Conservation (phyloP, 2,329 filamentous ascomycete species). For the Fusarium falciforme region DNA sequence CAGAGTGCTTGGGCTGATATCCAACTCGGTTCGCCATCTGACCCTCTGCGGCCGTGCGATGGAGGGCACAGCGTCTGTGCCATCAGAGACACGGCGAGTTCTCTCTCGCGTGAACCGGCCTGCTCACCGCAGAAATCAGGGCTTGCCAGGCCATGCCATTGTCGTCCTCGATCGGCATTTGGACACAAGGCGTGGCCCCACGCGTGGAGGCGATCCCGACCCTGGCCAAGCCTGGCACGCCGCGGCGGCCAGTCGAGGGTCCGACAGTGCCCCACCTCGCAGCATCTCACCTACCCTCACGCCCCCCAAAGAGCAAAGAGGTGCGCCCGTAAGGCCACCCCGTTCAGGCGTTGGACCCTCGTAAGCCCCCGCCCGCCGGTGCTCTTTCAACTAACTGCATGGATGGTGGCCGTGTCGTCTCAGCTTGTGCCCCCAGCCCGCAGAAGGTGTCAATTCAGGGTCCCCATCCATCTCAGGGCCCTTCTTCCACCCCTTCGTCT, state of each 20-base stretch:
- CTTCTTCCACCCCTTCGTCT: slow-evolving; percentile 14
- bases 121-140: slow-evolving; percentile 36
- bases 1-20: slow-evolving; percentile 1
- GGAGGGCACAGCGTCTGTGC: not conserved
- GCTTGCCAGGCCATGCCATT: slow-evolving; percentile 34
- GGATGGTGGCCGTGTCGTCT: slow-evolving; percentile 8
- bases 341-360: slow-evolving; percentile 15
- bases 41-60: not conserved
- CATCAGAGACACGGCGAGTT: not conserved
- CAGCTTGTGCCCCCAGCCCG: slow-evolving; percentile 15
- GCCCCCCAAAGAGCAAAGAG: not conserved
- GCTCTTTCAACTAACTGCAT: slow-evolving; percentile 15
- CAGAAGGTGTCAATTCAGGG: slow-evolving; percentile 44
- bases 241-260: slow-evolving; percentile 2
- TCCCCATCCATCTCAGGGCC: slow-evolving; percentile 19
- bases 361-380: slow-evolving; percentile 26
- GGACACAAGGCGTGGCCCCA: slow-evolving; percentile 29
- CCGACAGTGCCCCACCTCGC: slow-evolving; percentile 18
- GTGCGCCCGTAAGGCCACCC: slow-evolving; percentile 11
- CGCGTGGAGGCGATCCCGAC: slow-evolving; percentile 38
- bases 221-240: slow-evolving; percentile 30
- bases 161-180: slow-evolving; percentile 39
- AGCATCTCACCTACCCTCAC: not conserved
- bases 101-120: slow-evolving; percentile 1
- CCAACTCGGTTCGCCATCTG: slow-evolving; percentile 1